Base-by-base conservation (phyloP, 805 yeast genomes). In the Ogataea polymorpha region DNA sequence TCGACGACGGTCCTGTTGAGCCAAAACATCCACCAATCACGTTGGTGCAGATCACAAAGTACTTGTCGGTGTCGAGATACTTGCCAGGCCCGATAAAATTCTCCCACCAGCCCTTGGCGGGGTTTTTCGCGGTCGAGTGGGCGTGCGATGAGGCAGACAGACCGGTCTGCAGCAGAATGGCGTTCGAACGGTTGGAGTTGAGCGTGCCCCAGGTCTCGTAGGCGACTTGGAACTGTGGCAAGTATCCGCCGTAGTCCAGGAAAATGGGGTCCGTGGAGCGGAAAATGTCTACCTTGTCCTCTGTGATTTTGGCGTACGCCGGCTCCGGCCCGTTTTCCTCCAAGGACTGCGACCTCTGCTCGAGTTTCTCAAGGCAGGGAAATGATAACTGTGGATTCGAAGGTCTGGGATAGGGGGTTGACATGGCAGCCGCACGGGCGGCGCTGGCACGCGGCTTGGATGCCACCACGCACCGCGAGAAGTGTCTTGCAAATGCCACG, bases 1-100 rank as follows among this genome's bases (percentile, higher is more conserved):
- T 61, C 0, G 93, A 80, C 2, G 91, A 79, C 1, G 97, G 97
- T 0, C 97, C 97, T 0, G 97, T 89, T 6, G 95, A 83, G 3
- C 97, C 97, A 61, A 83, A 90, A 62, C 97, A 90, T 1, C 97
- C 96, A 5, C 96, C 97, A 31, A 90, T 70, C 5, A 88, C 96
- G 59, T 90, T 90, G 1, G 96, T 86, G 64, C 97, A 90, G 6
- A 90, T 77, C 5, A 90, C 77, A 58, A 87, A 87, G 63, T 74
- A 87, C 59, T 81, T 82, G 54, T 83, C 65, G 1, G 97, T 89
- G 57, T 90, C 97, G 38, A 90, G 60, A 48, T 84, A 79, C 47
- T 71, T 71, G 1, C 82, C 89, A 1, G 96, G 86, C 0, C 97
- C 97, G 38, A 90, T 87, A 63, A 89, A 89, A 43, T 79, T 74